These are phyloP conservation scores for Glaciozyma martinii DNA, from an alignment of 768 basidiomycete genomes.

Conservation along the genomic window DNA sequence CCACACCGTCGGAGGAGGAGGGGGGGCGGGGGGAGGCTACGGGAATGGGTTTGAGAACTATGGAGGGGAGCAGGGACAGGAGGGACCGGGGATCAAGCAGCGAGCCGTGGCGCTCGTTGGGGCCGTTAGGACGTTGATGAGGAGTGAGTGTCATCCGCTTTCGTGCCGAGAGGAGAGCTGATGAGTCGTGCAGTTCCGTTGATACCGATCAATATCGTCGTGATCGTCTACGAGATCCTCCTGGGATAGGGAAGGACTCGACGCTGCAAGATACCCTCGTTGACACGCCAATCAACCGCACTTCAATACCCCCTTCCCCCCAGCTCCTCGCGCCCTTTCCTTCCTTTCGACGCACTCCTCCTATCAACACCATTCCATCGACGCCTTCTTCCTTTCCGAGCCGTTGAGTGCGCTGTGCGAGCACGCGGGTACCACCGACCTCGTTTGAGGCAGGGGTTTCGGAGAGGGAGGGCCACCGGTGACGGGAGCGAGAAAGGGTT, in stretches of 20 bases:
- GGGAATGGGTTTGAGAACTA: constrained; percentile 13
- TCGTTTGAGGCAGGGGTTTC: too few species aligned
- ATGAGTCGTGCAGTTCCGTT: constrained; percentile 62
- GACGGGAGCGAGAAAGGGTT: too few species aligned
- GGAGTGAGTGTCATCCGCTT: constrained; percentile 59
- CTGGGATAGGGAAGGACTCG: background rate
- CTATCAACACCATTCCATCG: too few species aligned
- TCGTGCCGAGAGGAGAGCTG: constrained; percentile 4
- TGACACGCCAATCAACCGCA: too few species aligned
- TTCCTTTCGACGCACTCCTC: too few species aligned
- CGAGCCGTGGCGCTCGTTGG: constrained; percentile 84
- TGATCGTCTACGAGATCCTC: constrained; percentile 67
- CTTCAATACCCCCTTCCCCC: too few species aligned
- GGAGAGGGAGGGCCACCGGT: too few species aligned
- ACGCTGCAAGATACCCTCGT: too few species aligned
- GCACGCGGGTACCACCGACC: too few species aligned
- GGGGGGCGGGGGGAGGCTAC: constrained; percentile 1
- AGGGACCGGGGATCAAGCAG: constrained; percentile 51
- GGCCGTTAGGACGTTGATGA: constrained; percentile 91
- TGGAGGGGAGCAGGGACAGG: background rate
- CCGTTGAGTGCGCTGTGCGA: too few species aligned
- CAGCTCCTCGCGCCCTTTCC: too few species aligned
- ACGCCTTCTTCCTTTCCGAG: too few species aligned
- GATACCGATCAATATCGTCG: constrained; percentile 73
- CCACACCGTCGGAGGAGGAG: constrained; percentile 7